Evolutionary conservation across 805 yeast species (phyloP).

Genomic region (Vanderwaltozyma yarrowii): DNA sequence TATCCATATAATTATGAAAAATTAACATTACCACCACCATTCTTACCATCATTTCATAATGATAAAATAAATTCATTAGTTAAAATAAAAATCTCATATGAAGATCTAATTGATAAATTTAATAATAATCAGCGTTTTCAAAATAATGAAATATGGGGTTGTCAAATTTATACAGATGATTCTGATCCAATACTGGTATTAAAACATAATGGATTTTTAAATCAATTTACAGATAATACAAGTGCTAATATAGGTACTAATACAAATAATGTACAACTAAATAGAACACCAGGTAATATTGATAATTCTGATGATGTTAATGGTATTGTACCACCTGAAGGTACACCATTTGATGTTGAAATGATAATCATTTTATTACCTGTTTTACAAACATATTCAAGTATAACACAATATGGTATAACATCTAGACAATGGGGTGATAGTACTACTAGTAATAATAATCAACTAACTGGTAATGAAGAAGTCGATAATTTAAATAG

Average conservation of each 20-base stretch:
- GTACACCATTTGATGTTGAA: slow-evolving; percentile 23
- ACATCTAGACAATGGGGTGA: slow-evolving; percentile 64
- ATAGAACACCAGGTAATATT: slow-evolving; percentile 35
- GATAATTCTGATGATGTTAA: slow-evolving; percentile 24
- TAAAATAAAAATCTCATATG: slow-evolving; percentile 14
- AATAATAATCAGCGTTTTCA: slow-evolving; percentile 27
- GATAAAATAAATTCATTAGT: slow-evolving; percentile 16
- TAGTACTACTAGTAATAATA: not conserved
- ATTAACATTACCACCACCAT: slow-evolving; percentile 16
- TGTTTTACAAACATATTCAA: slow-evolving; percentile 49
- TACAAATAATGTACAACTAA: no score
- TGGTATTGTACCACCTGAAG: slow-evolving; percentile 19
- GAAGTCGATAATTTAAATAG: no score
- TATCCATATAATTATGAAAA: slow-evolving; percentile 3
- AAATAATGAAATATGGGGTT: slow-evolving; percentile 73
- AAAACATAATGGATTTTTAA: slow-evolving; percentile 51
- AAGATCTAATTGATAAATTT: slow-evolving; percentile 16
- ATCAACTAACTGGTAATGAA: no score
- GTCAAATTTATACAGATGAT: slow-evolving; percentile 89
- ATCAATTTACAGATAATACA: slow-evolving; percentile 12
- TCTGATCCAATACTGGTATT: slow-evolving; percentile 71
- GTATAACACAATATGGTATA: slow-evolving; percentile 57
- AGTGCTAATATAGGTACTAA: no score
- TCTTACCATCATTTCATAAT: slow-evolving; percentile 16
- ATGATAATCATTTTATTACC: slow-evolving; percentile 49